Conservation (phyloP, 495 filamentous ascomycete genomes). For the Aspergillus leporis region DNA sequence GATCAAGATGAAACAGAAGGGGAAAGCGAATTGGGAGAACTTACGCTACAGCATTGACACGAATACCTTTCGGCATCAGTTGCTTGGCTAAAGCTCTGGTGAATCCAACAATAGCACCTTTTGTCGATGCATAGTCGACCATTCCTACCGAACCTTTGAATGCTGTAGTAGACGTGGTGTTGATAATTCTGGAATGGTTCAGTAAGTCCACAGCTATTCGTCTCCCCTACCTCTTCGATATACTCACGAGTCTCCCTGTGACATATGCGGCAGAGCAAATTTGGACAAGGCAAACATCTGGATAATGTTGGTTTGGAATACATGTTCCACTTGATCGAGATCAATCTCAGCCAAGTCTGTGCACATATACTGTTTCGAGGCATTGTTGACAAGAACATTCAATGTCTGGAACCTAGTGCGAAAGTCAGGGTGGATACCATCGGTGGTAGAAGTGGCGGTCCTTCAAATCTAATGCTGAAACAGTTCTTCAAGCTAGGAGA, state of each 20-base stretch:
- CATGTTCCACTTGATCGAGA: conserved; percentile 50
- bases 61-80: conserved; percentile 58
- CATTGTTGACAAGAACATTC: conserved; percentile 65
- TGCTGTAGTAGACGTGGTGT: conserved; percentile 55
- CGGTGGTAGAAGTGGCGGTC: neutral
- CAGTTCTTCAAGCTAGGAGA: neutral
- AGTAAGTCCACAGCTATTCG: conserved; percentile 1
- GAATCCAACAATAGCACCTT: conserved; percentile 62
- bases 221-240: neutral
- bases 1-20: neutral
- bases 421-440: neutral
- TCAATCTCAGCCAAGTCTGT: conserved; percentile 53
- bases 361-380: conserved; percentile 55
- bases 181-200: conserved; percentile 54
- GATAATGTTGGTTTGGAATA: conserved; percentile 60
- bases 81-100: conserved; percentile 57
- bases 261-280: conserved; percentile 57
- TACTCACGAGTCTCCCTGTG: conserved; percentile 45
- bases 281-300: conserved; percentile 65
- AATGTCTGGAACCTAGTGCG: conserved; percentile 41
- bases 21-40: conserved; percentile 19
- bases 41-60: conserved; percentile 62
- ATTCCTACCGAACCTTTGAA: conserved; percentile 55
- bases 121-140: conserved; percentile 62
- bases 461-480: too few relatives aligned